These are phyloP conservation scores for Hyphopichia wangnamkhiaoensis DNA, from an alignment of 1,139 yeast species.

Conservation along the genomic window DNA sequence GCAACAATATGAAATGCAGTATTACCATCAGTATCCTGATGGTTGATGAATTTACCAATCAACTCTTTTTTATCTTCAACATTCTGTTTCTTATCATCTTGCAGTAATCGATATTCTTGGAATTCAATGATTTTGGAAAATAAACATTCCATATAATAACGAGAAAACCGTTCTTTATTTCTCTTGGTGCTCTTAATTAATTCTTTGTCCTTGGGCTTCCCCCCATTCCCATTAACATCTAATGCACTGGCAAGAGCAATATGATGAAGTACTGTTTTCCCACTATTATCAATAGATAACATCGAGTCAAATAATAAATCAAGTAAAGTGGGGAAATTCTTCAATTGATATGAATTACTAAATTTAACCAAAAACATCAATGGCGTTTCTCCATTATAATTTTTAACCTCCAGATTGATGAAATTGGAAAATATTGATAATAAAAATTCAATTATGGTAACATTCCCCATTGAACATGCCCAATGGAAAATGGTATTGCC, in stretches of 20 bases:
- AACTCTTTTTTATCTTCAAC: constrained; percentile 23
- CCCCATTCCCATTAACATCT: constrained; percentile 12
- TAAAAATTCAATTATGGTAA: constrained; percentile 70
- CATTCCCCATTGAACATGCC: constrained; percentile 91
- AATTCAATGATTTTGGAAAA: constrained; percentile 55
- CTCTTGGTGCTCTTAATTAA: constrained; percentile 24
- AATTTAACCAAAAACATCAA: constrained; percentile 86
- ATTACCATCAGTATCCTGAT: constrained; percentile 82
- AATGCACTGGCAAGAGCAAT: constrained; percentile 55
- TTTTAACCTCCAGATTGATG: constrained; percentile 64
- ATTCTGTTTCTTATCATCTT: constrained; percentile 15
- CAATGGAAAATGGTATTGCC: constrained; percentile 95
- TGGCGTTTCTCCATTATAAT: constrained; percentile 82
- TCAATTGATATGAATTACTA: constrained; percentile 78
- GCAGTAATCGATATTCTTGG: constrained; percentile 20
- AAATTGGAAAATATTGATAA: constrained; percentile 43
- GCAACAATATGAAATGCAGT: constrained; percentile 87
- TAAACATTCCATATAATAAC: constrained; percentile 78
- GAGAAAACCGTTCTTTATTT: constrained; percentile 70
- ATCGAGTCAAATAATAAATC: constrained; percentile 78
- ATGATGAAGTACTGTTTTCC: constrained; percentile 81
- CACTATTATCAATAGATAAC: constrained; percentile 65
- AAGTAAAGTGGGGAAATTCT: constrained; percentile 70
- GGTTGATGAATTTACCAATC: constrained; percentile 70
- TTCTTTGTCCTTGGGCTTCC: constrained; percentile 1